A percentile compares a stretch with the other conserved stretches of the same genome.
Conservation (phyloP, 345 rosid genomes). For the Eucalyptus leucophloia region DNA sequence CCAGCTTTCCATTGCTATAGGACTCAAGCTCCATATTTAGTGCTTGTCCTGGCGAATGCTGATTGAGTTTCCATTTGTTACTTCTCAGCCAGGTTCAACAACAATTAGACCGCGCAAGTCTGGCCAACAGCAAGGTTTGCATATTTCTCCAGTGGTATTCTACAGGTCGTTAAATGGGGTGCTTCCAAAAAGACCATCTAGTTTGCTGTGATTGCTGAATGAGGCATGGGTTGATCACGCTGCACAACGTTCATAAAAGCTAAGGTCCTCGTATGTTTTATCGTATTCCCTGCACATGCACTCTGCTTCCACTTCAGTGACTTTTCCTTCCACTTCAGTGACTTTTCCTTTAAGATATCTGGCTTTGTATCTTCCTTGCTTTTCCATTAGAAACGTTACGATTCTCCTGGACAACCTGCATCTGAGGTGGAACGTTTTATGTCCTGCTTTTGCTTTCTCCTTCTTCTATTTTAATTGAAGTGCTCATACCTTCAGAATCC, state of each 20-base stretch:
- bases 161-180: constrained; percentile 87
- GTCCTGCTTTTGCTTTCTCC: not conserved
- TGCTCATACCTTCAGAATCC: too few relatives aligned
- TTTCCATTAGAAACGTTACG: not conserved
- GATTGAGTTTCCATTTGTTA: not conserved
- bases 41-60: not conserved
- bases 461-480: too few relatives aligned
- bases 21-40: not conserved
- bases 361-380: not conserved
- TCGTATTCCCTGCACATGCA: not conserved
- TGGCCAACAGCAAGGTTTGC: constrained; percentile 5
- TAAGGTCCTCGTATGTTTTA: constrained; percentile 22
- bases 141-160: constrained; percentile 67
- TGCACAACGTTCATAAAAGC: constrained; percentile 36
- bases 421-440: too few relatives aligned
- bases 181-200: constrained; percentile 78
- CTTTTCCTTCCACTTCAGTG: not conserved
- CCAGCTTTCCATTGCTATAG: not conserved
- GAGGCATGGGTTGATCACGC: constrained; percentile 71
- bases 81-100: constrained; percentile 22
- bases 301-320: not conserved
- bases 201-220: constrained; percentile 56
- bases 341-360: not conserved
- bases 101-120: constrained; percentile 2
- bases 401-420: not conserved